Evolutionary conservation across 164 flowering plant genomes (phyloP), one percentile per base, ranked within the genome.

Genomic region (Stephania cephalantha): DNA sequence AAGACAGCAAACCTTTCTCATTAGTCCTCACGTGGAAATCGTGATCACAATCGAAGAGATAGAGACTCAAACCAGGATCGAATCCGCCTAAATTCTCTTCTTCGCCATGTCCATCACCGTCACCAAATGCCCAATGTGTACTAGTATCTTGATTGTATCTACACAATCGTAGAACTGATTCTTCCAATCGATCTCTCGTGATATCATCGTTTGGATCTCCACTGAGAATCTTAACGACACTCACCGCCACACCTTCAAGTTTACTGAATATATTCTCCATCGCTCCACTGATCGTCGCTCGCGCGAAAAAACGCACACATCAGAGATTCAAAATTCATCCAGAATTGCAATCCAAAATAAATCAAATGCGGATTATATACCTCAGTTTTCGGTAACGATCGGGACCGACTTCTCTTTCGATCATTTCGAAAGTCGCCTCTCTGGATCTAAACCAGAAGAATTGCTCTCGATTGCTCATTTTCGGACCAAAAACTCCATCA

Each of bases 171-270:
- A 88, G 65, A 52, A 77, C 50, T 3, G 85, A 50, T 45, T 74
- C 77, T 53, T 31, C 73, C 52, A 71, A 74, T 17, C 64, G 35
- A 7, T 30, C 74, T 75, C 45, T 52, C 42, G 42, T 35, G 42
- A 35, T 4, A n/a, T 72, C 35, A 52, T 22, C 52, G 10, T 7
- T 4, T 48, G 74, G 68, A 71, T 72, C 71, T 30, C 55, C 70
- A 20, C 61, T 70, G 6, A 89, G 76, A 17, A 87, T 64, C 55
- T 71, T 74, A 42, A 81, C 80, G 71, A 89, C 46, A 74, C 76
- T 79, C 46, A 82, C 78, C 2, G 86, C 85, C 11, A 90, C 74
- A 3, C 66, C 76, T 6, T 88, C 82, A 0, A 90, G 84, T 79
- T 79, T 79, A 18, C 79, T 73, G 12, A 78, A 82, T 13, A 87